These are phyloP conservation scores for Amorphotheca resinae DNA, from an alignment of 495 filamentous ascomycete species.

Conservation along the genomic window DNA sequence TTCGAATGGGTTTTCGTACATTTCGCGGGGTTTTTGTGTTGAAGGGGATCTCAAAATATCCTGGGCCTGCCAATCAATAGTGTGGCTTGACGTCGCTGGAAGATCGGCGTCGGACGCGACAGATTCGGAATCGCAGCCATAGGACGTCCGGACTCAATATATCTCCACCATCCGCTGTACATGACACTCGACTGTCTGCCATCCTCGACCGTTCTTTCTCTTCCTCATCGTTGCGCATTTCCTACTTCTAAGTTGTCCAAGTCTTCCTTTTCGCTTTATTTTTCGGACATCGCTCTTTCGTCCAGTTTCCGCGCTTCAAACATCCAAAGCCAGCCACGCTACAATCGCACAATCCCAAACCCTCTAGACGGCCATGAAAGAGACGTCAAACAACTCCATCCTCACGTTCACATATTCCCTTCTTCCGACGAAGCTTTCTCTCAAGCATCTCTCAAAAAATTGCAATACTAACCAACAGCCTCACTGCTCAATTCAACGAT, in stretches of 20 bases:
- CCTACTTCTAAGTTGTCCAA: not conserved
- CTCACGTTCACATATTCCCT: slow-evolving; percentile 4
- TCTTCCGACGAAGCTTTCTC: not conserved
- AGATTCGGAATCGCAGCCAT: too few relatives aligned
- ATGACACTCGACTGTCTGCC: too few relatives aligned
- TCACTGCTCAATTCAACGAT: slow-evolving; percentile 1
- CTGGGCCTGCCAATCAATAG: too few relatives aligned
- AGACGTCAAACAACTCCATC: slow-evolving; percentile 2
- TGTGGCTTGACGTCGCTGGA: too few relatives aligned
- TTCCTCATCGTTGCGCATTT: not conserved
- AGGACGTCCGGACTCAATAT: too few relatives aligned
- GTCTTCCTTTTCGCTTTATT: not conserved
- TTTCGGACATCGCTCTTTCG: not conserved
- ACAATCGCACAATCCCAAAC: slow-evolving; percentile 1
- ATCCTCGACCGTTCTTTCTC: not conserved
- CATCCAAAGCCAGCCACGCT: slow-evolving; percentile 22
- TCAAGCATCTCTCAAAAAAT: not conserved
- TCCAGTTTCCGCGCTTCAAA: slow-evolving; percentile 37
- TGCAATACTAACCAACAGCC: slow-evolving; percentile 14
- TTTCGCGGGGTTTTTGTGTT: too few relatives aligned
- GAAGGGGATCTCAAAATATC: too few relatives aligned
- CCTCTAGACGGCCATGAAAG: slow-evolving; percentile 5
- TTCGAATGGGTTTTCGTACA: too few relatives aligned
- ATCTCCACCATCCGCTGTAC: too few relatives aligned
- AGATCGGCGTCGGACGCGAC: too few relatives aligned